Conservation (phyloP, 169 alveolate species). For the Plasmodium coatneyi region DNA sequence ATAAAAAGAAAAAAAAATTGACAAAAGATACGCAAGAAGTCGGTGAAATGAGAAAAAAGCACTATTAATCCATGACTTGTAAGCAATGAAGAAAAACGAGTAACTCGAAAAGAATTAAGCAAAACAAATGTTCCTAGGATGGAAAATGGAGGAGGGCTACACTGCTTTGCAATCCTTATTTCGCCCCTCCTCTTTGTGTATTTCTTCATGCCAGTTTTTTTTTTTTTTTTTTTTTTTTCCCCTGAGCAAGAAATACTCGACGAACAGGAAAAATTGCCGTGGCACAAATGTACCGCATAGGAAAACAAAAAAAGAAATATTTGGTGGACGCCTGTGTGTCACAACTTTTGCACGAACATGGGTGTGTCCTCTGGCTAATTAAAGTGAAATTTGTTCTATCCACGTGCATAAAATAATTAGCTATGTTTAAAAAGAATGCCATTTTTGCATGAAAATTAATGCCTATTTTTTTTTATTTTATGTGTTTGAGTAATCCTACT, state of each 20-base stretch:
- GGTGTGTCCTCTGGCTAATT: not conserved
- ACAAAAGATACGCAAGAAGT: not conserved
- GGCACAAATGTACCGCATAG: not conserved
- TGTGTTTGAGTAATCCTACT: not conserved
- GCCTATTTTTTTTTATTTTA: not conserved
- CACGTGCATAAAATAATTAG: not conserved
- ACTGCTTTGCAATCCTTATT: not conserved
- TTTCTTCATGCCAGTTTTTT: not conserved
- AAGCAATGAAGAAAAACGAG: not conserved
- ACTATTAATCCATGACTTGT: not conserved
- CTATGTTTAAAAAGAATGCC: not conserved
- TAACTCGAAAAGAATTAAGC: not conserved
- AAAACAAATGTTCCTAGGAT: not conserved
- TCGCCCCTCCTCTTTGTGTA: not conserved
- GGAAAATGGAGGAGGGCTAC: not conserved
- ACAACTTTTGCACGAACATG: not conserved
- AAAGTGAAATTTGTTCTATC: not conserved
- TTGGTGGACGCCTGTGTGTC: not conserved
- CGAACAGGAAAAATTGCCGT: not conserved
- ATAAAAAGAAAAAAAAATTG: constrained; percentile 6
- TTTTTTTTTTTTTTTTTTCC: not conserved
- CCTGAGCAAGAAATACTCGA: not conserved
- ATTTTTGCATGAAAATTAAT: not conserved
- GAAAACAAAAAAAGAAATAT: not conserved
- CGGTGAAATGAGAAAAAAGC: not conserved